phyloP scores from a whole-genome alignment of 139 green algal species.

The Spirogloea muscicola region DNA sequence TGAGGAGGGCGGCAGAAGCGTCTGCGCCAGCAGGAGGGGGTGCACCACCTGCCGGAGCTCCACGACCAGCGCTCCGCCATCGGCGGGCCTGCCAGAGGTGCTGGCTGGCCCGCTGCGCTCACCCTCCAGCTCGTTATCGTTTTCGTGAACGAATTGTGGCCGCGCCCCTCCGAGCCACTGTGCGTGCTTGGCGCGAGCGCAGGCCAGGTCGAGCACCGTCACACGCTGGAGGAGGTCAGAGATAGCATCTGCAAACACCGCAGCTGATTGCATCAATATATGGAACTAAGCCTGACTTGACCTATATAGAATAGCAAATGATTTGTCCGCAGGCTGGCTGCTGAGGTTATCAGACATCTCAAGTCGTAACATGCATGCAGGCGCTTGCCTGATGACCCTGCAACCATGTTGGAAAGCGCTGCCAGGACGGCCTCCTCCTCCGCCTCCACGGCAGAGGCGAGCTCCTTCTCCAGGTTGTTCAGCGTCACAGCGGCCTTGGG shows the following conservation, averaged over 20 bases:
- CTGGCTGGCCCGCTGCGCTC: no score
- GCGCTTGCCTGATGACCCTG: neutral
- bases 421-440: constrained; percentile 16
- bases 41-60: constrained; percentile 31
- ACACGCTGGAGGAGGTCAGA: constrained; percentile 19
- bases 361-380: no score
- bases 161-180: constrained; percentile 39
- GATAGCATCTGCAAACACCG: no score
- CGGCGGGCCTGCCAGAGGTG: no score
- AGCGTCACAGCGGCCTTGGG: constrained; percentile 20
- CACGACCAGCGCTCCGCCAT: neutral
- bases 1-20: constrained; percentile 4
- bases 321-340: no score
- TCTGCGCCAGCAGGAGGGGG: constrained; percentile 47
- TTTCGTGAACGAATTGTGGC: constrained; percentile 14
- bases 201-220: constrained; percentile 34
- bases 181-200: constrained; percentile 45
- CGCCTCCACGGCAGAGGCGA: constrained; percentile 18
- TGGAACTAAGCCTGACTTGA: no score
- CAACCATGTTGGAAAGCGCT: constrained; percentile 9
- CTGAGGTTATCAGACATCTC: no score
- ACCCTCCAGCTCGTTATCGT: no score
- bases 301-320: no score
- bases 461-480: constrained; percentile 41
- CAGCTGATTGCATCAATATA: no score